Percentiles rank a stretch among this genome's conserved stretches.
Evolutionary conservation across 306 rosid genomes (phyloP).

Genomic region (Vigna reflexopilosa): DNA sequence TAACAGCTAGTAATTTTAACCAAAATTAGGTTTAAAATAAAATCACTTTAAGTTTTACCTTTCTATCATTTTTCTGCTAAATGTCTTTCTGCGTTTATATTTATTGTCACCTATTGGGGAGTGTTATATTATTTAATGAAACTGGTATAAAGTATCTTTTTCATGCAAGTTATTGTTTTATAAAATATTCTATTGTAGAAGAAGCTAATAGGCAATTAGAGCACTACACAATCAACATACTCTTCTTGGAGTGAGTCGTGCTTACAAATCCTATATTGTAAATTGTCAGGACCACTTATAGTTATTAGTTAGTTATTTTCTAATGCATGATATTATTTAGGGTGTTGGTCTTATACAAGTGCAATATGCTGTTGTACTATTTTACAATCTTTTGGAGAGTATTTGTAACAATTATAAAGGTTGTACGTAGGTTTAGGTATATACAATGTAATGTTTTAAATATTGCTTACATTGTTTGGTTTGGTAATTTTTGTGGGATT

Average conservation of each 20-base stretch:
- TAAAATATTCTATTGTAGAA: constrained; percentile 87
- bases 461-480: no score
- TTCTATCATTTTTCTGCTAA: constrained; percentile 11
- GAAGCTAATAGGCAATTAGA: constrained; percentile 97
- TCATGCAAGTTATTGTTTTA: constrained; percentile 97
- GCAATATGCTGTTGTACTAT: constrained; percentile 62
- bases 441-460: no score
- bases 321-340: constrained; percentile 54
- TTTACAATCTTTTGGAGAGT: no score
- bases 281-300: constrained; percentile 19
- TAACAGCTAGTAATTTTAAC: constrained; percentile 15
- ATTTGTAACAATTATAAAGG: no score
- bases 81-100: constrained; percentile 9
- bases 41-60: background rate
- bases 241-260: constrained; percentile 88
- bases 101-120: background rate
- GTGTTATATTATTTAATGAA: constrained; percentile 25
- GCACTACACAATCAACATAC: constrained; percentile 92
- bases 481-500: no score
- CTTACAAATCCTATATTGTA: constrained; percentile 42
- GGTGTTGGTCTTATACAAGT: constrained; percentile 95
- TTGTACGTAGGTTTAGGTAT: no score
- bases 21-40: background rate
- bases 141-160: constrained; percentile 54
- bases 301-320: constrained; percentile 38